Conservation (phyloP, 2,329 filamentous ascomycete genomes). For the Zymoseptoria brevis region DNA sequence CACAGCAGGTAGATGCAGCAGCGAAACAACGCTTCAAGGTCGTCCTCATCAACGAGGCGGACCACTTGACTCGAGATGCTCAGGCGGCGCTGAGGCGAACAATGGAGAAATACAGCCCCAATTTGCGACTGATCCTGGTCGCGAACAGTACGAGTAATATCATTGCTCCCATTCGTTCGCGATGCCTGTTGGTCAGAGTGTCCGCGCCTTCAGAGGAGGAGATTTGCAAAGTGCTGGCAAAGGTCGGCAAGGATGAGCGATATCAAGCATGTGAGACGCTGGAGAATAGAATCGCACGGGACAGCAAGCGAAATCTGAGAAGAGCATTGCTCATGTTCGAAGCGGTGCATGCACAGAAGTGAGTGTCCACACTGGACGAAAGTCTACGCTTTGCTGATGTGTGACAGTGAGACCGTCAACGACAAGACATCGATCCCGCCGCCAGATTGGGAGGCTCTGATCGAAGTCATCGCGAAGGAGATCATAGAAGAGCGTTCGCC, state of each 20-base stretch:
- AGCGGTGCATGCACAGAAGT: conserved; percentile 96
- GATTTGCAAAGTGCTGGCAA: conserved; percentile 67
- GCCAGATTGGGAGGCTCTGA: conserved; percentile 92
- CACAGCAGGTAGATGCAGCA: conserved; percentile 90
- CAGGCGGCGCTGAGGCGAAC: conserved; percentile 90
- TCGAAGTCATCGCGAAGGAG: conserved; percentile 81
- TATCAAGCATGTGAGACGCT: conserved; percentile 70
- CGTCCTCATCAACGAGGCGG: conserved; percentile 97
- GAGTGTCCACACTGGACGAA: conserved; percentile 30
- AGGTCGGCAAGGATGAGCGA: conserved; percentile 68
- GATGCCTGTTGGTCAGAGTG: conserved; percentile 85
- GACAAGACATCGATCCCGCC: conserved; percentile 85
- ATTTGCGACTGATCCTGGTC: conserved; percentile 80
- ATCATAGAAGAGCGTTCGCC: conserved; percentile 93
- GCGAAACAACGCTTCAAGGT: conserved; percentile 95
- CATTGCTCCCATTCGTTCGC: conserved; percentile 91
- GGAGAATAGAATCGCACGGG: conserved; percentile 76
- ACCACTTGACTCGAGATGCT: conserved; percentile 86
- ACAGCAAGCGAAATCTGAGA: conserved; percentile 84
- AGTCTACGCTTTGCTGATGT: not conserved
- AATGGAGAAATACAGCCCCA: conserved; percentile 99
- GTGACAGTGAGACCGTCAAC: conserved; percentile 76
- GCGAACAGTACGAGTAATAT: conserved; percentile 98
- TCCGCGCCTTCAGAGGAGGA: conserved; percentile 79
- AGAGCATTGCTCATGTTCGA: conserved; percentile 94